Conservation (phyloP, 2,329 filamentous ascomycete genomes). For the Xylaria sp. region DNA sequence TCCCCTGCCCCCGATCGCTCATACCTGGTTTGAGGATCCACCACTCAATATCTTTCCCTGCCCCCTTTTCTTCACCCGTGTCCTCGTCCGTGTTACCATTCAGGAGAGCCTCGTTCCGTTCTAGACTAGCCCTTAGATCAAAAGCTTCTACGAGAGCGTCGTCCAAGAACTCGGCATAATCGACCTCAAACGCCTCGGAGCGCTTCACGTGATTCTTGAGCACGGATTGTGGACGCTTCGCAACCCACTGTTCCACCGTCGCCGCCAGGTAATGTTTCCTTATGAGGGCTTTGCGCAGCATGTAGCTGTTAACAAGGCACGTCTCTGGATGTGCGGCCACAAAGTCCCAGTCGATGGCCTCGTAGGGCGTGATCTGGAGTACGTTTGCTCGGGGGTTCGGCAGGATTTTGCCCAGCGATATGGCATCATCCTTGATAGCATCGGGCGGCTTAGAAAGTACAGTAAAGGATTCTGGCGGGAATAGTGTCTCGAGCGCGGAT, state of each 20-base stretch:
- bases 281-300: conserved; percentile 96
- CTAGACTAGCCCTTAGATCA: conserved; percentile 83
- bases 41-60: conserved; percentile 72
- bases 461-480: conserved; percentile 66
- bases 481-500: conserved; percentile 71
- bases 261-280: conserved; percentile 92
- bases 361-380: conserved; percentile 88
- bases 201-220: conserved; percentile 78
- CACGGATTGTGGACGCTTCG: conserved; percentile 80
- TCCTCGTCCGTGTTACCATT: conserved; percentile 1
- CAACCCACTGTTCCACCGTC: conserved; percentile 85
- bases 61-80: conserved; percentile 55
- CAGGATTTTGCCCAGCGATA: conserved; percentile 53
- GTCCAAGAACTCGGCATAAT: conserved; percentile 96
- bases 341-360: conserved; percentile 85
- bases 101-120: conserved; percentile 67
- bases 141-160: conserved; percentile 92
- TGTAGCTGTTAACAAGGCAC: conserved; percentile 85
- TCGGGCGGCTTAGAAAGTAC: conserved; percentile 61
- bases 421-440: conserved; percentile 26
- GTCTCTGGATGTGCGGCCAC: conserved; percentile 70
- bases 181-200: conserved; percentile 88
- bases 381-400: conserved; percentile 59
- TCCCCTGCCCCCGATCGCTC: conserved; percentile 95
- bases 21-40: conserved; percentile 99